phyloP scores from a whole-genome alignment of 1,284 basidiomycete species.

The Apiotrichum sp. region DNA sequence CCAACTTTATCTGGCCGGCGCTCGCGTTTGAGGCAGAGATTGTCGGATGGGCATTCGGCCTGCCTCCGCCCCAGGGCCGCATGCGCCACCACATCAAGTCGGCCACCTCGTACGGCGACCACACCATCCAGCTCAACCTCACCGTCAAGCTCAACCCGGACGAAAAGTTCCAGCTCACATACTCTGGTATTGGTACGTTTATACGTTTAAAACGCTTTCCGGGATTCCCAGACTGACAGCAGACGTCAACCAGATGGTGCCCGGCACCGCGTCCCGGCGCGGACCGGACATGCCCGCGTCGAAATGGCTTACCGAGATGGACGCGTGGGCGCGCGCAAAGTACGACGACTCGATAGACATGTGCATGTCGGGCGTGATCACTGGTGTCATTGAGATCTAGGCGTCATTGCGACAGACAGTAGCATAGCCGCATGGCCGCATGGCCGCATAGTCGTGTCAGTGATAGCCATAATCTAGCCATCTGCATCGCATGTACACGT shows the following conservation, averaged over 20 bases:
- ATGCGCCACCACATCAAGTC: conserved; percentile 86
- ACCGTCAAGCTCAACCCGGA: conserved; percentile 20
- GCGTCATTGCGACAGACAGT: too few species aligned
- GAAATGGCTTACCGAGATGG: conserved; percentile 36
- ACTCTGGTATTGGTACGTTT: conserved; percentile 27
- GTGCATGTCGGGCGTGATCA: conserved; percentile 36
- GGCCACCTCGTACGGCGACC: conserved; percentile 32
- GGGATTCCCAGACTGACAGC: too few species aligned
- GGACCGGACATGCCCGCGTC: conserved; percentile 41
- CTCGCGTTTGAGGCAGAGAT: conserved; percentile 92
- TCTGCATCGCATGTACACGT: too few species aligned
- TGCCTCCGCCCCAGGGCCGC: conserved; percentile 63
- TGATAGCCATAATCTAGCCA: too few species aligned
- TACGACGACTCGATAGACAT: conserved; percentile 39
- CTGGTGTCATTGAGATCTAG: conserved; percentile 35
- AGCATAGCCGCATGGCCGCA: too few species aligned
- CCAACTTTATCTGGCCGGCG: conserved; percentile 57
- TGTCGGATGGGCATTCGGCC: conserved; percentile 73
- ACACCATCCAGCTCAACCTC: conserved; percentile 34
- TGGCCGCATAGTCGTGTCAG: too few species aligned
- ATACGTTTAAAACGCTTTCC: too few species aligned
- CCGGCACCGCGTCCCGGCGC: conserved; percentile 32
- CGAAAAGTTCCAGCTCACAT: conserved; percentile 34
- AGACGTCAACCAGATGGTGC: conserved; percentile 45
- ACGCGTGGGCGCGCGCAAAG: conserved; percentile 34